Evolutionary conservation across 768 basidiomycete species (phyloP), one percentile per base, ranked within the genome.

Genomic region (Naganishia vishniacii): DNA sequence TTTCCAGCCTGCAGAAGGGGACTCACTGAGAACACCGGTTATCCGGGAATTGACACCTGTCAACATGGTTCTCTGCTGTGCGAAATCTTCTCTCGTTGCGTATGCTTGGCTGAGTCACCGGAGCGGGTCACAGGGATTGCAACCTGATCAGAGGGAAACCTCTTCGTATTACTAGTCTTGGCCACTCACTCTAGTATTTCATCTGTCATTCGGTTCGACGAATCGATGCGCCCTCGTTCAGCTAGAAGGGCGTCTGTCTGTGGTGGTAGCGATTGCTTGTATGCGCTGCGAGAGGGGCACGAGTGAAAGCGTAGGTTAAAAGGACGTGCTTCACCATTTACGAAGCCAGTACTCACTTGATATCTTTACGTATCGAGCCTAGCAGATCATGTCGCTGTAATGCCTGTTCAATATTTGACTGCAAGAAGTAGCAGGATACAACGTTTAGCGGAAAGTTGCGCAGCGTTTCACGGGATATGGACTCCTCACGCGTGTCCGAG

Each of bases 201-300:
- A 73, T 98, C 94, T 20, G 90, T 88, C 93, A 98, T 97, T 63
- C 84, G 81, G 79, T 98, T 93, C 25, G 88, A 91, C 68, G 85
- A 88, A 78, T 97, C 94, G 65, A 98, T 94, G 66, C 85, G 83
- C 3, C 87, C 84, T 47, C 95, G 83, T 78, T 99, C 95, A 25
- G 86, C 85, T 28, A 99, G 81, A 42, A 99, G 79, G 6, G 89
- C 84, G 69, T 98, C 95, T 0, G 89, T 85, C 15, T 88, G 83
- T 18, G 89, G 87, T 6, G 90, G 88, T 3, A 75, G 75, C 1
- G 78, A 73, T 4, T 77, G 71, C 76, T 92, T 92, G 79, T 93
- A 93, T 41, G 91, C 88, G 67, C 92, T 95, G 68, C 18, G 23
- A n/a, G 51, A 44, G n/a, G n/a, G 2, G 1, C 25, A 26, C 9